Evolutionary conservation across 495 filamentous ascomycete genomes (phyloP).

Genomic region (Aspergillus panamensis): DNA sequence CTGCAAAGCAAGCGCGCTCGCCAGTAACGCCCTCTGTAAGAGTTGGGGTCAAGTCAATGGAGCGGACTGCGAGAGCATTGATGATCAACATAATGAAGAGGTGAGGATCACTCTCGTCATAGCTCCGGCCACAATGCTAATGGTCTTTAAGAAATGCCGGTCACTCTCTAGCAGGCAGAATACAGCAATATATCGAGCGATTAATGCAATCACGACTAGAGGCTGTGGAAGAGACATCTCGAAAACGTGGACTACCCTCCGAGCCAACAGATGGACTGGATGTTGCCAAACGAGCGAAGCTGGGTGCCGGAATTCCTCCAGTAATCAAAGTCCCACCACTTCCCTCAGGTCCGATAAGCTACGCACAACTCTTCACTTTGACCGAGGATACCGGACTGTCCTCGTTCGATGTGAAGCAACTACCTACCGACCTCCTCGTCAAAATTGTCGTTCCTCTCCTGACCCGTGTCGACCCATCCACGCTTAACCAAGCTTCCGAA

Average conservation of each 20-base stretch:
- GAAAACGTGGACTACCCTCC: conserved; percentile 68
- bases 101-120: conserved; percentile 41
- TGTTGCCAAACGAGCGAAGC: conserved; percentile 64
- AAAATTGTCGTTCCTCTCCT: conserved; percentile 73
- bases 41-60: conserved; percentile 86
- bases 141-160: conserved; percentile 58
- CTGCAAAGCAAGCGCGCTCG: conserved; percentile 68
- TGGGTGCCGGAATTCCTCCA: conserved; percentile 51
- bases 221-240: conserved; percentile 63
- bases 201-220: conserved; percentile 70
- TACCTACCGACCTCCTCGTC: conserved; percentile 70
- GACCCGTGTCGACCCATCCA: conserved; percentile 55
- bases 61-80: conserved; percentile 80
- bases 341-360: conserved; percentile 68
- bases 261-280: conserved; percentile 69
- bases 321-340: conserved; percentile 61
- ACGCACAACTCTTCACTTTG: conserved; percentile 78
- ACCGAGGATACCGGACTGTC: conserved; percentile 69
- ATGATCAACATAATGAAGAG: conserved; percentile 75
- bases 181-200: conserved; percentile 78
- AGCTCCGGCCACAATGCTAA: conserved; percentile 12
- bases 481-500: conserved; percentile 66
- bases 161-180: conserved; percentile 61
- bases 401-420: conserved; percentile 73
- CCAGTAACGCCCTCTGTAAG: conserved; percentile 74